Evolutionary conservation across 1,139 yeast genomes (phyloP), one percentile per base, ranked within the genome.

Genomic region (Yamadazyma siamensis): DNA sequence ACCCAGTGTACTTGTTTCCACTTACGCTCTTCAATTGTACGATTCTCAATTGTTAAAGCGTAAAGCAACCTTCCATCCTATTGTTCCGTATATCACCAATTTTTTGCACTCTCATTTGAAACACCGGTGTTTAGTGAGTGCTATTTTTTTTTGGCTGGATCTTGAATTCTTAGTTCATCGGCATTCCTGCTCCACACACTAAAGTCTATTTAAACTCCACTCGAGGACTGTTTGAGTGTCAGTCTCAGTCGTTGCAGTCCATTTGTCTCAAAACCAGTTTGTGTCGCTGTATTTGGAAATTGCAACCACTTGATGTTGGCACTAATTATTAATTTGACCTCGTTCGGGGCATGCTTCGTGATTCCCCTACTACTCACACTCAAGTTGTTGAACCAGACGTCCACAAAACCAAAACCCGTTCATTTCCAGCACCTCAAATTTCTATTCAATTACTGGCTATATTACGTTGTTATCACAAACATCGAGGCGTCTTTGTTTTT

Each of bases 391-490:
- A 44, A 39, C 24, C 29, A 27, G 12, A 13, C 35, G 9, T 29
- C 25, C 8, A 13, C 26, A 14, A 32, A 28, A 11, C 25, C 32
- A 5, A 38, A 38, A 23, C 4, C 25, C 6, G 27, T 23, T 20
- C 41, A 31, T 23, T 15, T 25, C 8, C 43, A 41, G 18, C 40
- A 47, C n/a, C 19, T 42, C 10, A 41, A 38, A 24, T 55, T 53
- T 26, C 39, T 56, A 21, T 43, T 52, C 23, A 43, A 49, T 27
- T 56, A 55, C 38, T 56, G 62, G 62, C 32, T 55, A 5, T 47
- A 52, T 27, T 55, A 53, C 32, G 36, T 47, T 6, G 30, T 43
- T 3, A n/a, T 53, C 4, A 27, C 34, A 10, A 36, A 46, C 18
- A 13, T 43, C 2, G 50, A 52, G 26, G 25, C 27, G 18, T 27